These are phyloP conservation scores for Tetrapisispora arboricola DNA, from an alignment of 805 yeast genomes.

Conservation along the genomic window DNA sequence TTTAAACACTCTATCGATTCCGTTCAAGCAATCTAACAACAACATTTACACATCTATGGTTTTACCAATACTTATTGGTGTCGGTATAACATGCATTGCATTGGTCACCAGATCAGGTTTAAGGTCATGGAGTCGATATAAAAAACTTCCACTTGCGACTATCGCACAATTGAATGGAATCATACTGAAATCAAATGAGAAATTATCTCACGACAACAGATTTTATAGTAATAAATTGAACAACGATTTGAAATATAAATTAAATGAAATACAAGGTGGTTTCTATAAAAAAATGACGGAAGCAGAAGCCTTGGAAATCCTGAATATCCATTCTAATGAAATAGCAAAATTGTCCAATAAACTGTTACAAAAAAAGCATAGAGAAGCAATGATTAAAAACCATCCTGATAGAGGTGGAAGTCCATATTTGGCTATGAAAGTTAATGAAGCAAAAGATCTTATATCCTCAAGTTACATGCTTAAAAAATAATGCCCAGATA, in stretches of 20 bases:
- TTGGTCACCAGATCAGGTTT: slow-evolving; percentile 21
- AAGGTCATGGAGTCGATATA: slow-evolving; percentile 25
- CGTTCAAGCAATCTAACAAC: too few species aligned
- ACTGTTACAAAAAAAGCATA: slow-evolving; percentile 65
- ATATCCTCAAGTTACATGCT: slow-evolving; percentile 1
- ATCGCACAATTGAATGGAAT: slow-evolving; percentile 25
- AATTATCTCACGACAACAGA: slow-evolving; percentile 7
- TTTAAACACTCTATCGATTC: too few species aligned
- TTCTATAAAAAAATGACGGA: slow-evolving; percentile 58
- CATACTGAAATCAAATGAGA: slow-evolving; percentile 6
- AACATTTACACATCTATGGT: slow-evolving; percentile 19
- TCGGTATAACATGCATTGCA: slow-evolving; percentile 22
- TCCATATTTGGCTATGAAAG: slow-evolving; percentile 78
- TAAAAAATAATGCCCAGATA: neutral
- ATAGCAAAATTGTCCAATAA: slow-evolving; percentile 39
- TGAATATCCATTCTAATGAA: slow-evolving; percentile 48
- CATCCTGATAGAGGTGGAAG: slow-evolving; percentile 96
- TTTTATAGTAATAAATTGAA: slow-evolving; percentile 12
- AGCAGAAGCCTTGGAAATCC: slow-evolving; percentile 55
- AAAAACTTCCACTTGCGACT: slow-evolving; percentile 17
- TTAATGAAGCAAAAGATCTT: slow-evolving; percentile 77
- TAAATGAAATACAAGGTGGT: slow-evolving; percentile 43
- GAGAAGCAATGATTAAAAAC: slow-evolving; percentile 75
- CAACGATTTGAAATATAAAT: slow-evolving; percentile 6
- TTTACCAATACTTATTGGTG: slow-evolving; percentile 24